Conservation (phyloP, 208 protist species). For the Strigomonas galati region DNA sequence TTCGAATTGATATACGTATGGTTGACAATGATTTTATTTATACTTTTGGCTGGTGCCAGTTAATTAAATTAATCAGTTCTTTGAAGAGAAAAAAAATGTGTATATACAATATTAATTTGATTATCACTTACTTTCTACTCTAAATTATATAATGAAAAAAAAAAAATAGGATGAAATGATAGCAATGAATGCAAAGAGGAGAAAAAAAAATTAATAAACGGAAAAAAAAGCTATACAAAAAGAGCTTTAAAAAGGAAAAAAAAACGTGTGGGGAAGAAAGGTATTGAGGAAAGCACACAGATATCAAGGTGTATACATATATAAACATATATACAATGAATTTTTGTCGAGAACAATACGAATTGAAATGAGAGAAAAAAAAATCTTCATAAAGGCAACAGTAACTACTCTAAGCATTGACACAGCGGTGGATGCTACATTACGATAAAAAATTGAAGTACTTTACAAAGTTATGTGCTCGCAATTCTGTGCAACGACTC, state of each 20-base stretch:
- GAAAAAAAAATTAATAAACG: conserved; percentile 14
- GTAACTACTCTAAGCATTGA: too few relatives aligned
- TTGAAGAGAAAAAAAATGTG: background rate
- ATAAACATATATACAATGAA: too few relatives aligned
- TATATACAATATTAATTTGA: background rate
- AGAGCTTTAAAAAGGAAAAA: background rate
- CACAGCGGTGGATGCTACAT: too few relatives aligned
- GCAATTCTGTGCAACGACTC: too few relatives aligned
- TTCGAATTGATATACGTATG: too few relatives aligned
- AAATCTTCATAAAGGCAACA: background rate
- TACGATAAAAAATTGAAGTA: too few relatives aligned
- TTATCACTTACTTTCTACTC: background rate
- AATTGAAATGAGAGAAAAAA: background rate
- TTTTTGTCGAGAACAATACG: too few relatives aligned
- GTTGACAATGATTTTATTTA: background rate
- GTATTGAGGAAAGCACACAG: background rate
- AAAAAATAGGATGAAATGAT: background rate
- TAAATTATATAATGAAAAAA: conserved; percentile 1
- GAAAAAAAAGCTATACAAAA: background rate
- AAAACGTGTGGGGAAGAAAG: background rate
- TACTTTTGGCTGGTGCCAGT: background rate
- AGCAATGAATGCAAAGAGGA: background rate
- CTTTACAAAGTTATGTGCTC: too few relatives aligned
- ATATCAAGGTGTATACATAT: too few relatives aligned
- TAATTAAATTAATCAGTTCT: background rate